A percentile compares a stretch with the other conserved stretches of the same genome.
Evolutionary conservation across 2,329 filamentous ascomycete genomes (phyloP).

Genomic region (Harringtonia aguacate): DNA sequence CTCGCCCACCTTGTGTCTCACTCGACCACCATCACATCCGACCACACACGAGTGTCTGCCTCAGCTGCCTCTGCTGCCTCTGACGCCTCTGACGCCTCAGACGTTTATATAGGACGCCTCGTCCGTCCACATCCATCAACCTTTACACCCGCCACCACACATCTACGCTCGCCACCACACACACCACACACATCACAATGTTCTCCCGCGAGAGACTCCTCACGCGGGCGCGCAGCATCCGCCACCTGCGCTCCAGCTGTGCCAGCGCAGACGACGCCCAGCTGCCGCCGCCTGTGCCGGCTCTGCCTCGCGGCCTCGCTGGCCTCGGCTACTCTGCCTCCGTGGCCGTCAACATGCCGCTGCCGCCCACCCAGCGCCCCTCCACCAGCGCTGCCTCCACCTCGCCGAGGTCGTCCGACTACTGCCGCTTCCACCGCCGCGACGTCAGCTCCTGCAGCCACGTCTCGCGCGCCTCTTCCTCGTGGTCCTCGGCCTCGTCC

Average conservation of each 20-base stretch:
- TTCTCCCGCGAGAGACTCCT: neutral
- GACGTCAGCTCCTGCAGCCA: constrained; percentile 11
- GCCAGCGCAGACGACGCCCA: neutral
- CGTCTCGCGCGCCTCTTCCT: constrained; percentile 14
- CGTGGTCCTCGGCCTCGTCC: constrained; percentile 3
- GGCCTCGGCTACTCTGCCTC: neutral
- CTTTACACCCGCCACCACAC: neutral
- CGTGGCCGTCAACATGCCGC: constrained; percentile 3
- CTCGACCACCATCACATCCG: no score
- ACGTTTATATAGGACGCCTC: neutral
- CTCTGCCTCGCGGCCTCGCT: neutral
- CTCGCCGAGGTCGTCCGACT: neutral
- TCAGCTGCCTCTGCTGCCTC: no score
- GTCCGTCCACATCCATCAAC: neutral
- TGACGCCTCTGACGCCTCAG: no score
- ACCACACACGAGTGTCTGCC: no score
- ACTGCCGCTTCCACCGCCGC: constrained; percentile 5
- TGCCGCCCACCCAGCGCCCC: constrained; percentile 2
- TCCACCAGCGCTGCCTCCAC: neutral
- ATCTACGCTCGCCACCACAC: neutral
- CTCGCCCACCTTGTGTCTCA: no score
- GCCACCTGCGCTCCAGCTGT: neutral
- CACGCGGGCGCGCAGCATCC: constrained; percentile 1
- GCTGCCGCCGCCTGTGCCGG: constrained; percentile 1
- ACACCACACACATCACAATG: neutral